phyloP scores from a whole-genome alignment of 2,329 filamentous ascomycete species.

The Curvularia verruculosa region DNA sequence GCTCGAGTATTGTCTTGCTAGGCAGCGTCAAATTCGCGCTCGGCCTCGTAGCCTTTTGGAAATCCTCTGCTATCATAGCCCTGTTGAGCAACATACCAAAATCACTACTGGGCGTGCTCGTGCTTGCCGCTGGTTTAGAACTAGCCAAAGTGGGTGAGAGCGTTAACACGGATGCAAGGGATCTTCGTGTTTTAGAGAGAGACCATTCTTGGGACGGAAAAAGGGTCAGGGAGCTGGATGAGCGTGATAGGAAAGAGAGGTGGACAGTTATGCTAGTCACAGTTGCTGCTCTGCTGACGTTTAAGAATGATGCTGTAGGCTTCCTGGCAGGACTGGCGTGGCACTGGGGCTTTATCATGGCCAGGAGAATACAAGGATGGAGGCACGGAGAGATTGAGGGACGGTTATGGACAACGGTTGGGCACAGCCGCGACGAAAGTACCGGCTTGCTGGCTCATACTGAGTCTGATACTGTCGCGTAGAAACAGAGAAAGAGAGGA shows the following conservation, averaged over 20 bases:
- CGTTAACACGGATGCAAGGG: slow-evolving; percentile 74
- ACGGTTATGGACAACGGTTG: slow-evolving; percentile 34
- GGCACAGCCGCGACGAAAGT: slow-evolving; percentile 30
- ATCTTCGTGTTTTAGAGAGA: slow-evolving; percentile 55
- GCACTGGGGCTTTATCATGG: slow-evolving; percentile 66
- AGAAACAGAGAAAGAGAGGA: neutral
- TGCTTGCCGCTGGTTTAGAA: slow-evolving; percentile 87
- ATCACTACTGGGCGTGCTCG: slow-evolving; percentile 81
- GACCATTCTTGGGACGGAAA: slow-evolving; percentile 46
- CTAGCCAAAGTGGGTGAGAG: slow-evolving; percentile 83
- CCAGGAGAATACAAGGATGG: slow-evolving; percentile 33
- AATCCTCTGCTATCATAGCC: slow-evolving; percentile 74
- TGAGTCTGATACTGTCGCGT: slow-evolving; percentile 33
- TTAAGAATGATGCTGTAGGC: slow-evolving; percentile 87
- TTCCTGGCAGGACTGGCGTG: slow-evolving; percentile 83
- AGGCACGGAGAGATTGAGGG: slow-evolving; percentile 23
- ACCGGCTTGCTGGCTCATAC: slow-evolving; percentile 33
- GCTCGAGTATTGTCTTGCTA: slow-evolving; percentile 80
- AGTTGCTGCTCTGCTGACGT: slow-evolving; percentile 78
- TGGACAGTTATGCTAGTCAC: slow-evolving; percentile 94
- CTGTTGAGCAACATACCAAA: slow-evolving; percentile 76
- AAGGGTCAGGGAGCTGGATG: slow-evolving; percentile 61
- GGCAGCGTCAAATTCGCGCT: slow-evolving; percentile 77
- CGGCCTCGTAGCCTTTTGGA: slow-evolving; percentile 65
- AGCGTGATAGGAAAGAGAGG: slow-evolving; percentile 72